Conservation (phyloP, 1,284 basidiomycete species). For the Inonotus hispidus region DNA sequence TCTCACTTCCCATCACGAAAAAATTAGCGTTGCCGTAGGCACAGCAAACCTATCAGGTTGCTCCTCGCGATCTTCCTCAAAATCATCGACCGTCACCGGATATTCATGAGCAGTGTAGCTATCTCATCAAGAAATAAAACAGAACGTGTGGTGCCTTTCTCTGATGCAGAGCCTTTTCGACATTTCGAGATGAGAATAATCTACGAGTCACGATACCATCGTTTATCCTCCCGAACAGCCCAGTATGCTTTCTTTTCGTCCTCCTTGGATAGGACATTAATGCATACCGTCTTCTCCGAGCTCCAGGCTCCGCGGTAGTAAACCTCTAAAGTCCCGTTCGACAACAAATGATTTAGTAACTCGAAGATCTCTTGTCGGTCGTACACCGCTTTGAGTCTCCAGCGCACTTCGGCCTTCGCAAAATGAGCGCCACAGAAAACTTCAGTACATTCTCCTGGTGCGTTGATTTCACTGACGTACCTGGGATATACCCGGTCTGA, state of each 20-base stretch:
- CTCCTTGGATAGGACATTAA: slow-evolving; percentile 36
- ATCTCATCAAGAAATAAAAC: too few relatives aligned
- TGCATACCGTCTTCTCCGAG: slow-evolving; percentile 18
- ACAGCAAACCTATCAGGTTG: background rate
- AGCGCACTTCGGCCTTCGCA: slow-evolving; percentile 56
- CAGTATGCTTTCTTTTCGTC: slow-evolving; percentile 46
- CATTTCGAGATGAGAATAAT: background rate
- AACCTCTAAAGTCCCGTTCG: slow-evolving; percentile 38
- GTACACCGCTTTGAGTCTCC: slow-evolving; percentile 60
- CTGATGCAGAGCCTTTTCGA: background rate
- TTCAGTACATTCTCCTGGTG: slow-evolving; percentile 4
- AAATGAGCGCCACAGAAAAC: background rate
- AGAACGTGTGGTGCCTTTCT: too few relatives aligned
- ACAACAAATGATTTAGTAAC: slow-evolving; percentile 50
- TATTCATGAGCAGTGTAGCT: background rate
- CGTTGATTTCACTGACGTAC: slow-evolving; percentile 35
- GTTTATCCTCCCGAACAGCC: slow-evolving; percentile 37
- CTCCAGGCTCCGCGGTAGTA: slow-evolving; percentile 14
- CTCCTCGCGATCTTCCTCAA: background rate
- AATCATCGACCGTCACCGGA: background rate
- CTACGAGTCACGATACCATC: slow-evolving; percentile 38
- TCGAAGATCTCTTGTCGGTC: slow-evolving; percentile 74
- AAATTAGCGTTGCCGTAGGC: background rate
- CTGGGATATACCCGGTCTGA: slow-evolving; percentile 70
- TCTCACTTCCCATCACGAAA: background rate